These are phyloP conservation scores for Ehretia macrophylla DNA, from an alignment of 257 asterid genomes.

Conservation along the genomic window DNA sequence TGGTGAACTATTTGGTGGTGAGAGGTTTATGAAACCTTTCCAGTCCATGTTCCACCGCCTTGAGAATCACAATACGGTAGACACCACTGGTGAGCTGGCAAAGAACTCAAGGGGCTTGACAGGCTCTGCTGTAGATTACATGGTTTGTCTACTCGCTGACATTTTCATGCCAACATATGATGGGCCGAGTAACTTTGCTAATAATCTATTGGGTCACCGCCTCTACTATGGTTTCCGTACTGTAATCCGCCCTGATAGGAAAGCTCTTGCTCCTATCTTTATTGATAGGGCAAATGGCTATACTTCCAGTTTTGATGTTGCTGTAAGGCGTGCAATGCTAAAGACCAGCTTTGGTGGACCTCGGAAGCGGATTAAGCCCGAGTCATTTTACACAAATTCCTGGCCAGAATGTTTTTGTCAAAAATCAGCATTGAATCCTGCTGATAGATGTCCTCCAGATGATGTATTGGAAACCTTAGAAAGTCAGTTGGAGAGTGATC, in stretches of 20 bases:
- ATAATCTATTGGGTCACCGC: conserved; percentile 96
- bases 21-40: conserved; percentile 82
- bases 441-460: conserved; percentile 58
- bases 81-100: conserved; percentile 38
- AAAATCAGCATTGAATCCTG: conserved; percentile 51
- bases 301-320: conserved; percentile 61
- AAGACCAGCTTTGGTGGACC: conserved; percentile 89
- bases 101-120: conserved; percentile 53
- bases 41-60: conserved; percentile 76
- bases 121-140: conserved; percentile 97
- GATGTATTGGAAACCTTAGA: conserved; percentile 36
- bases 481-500: conserved; percentile 34
- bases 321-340: conserved; percentile 67
- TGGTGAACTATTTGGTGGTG: conserved; percentile 94
- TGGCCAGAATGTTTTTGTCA: conserved; percentile 99
- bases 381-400: conserved; percentile 83
- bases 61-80: conserved; percentile 81
- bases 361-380: conserved; percentile 76
- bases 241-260: conserved; percentile 79
- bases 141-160: conserved; percentile 94
- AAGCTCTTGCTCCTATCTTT: conserved; percentile 82
- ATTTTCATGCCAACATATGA: conserved; percentile 98
- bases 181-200: conserved; percentile 97
- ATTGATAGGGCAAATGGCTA: conserved; percentile 70
- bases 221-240: conserved; percentile 94